A percentile compares a stretch with the other conserved stretches of the same genome.
Evolutionary conservation across 495 filamentous ascomycete species (phyloP).

Genomic region (Talaromyces stipitatus): DNA sequence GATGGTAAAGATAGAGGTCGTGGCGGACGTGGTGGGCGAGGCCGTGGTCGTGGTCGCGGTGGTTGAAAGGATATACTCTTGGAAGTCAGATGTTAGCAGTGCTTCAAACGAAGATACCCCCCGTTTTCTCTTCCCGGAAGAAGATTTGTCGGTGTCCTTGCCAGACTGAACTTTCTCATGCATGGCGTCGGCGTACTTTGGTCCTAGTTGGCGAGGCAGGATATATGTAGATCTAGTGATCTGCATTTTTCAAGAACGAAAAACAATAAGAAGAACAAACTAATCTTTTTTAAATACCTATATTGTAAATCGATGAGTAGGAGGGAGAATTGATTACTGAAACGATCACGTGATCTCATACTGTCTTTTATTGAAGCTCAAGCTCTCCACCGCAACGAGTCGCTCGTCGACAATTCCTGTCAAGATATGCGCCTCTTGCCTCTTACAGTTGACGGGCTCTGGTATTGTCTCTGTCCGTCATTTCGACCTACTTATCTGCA

Average conservation of each 20-base stretch:
- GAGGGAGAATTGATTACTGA: not conserved
- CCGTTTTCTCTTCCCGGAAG: constrained; percentile 4
- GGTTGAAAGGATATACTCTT: constrained; percentile 13
- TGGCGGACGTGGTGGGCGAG: constrained; percentile 40
- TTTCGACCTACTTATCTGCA: constrained; percentile 21
- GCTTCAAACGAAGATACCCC: constrained; percentile 6
- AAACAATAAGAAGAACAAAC: not conserved
- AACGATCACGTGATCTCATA: not conserved
- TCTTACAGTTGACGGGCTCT: constrained; percentile 53
- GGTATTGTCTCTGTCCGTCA: constrained; percentile 60
- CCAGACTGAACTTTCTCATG: not conserved
- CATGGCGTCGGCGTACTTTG: constrained; percentile 7
- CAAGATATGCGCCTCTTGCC: constrained; percentile 7
- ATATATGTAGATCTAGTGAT: not conserved
- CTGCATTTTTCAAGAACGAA: not conserved
- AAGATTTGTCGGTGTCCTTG: constrained; percentile 11
- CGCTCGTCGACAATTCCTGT: not conserved
- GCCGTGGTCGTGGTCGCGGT: constrained; percentile 46
- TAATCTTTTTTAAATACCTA: not conserved
- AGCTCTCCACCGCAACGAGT: not conserved
- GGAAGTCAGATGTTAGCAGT: constrained; percentile 10
- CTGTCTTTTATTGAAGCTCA: not conserved
- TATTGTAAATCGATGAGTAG: not conserved
- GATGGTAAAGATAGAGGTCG: constrained; percentile 50
- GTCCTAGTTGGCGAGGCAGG: not conserved